These are phyloP conservation scores for Euphorbia celastroides DNA, from an alignment of 441 rosid genomes.

Conservation along the genomic window DNA sequence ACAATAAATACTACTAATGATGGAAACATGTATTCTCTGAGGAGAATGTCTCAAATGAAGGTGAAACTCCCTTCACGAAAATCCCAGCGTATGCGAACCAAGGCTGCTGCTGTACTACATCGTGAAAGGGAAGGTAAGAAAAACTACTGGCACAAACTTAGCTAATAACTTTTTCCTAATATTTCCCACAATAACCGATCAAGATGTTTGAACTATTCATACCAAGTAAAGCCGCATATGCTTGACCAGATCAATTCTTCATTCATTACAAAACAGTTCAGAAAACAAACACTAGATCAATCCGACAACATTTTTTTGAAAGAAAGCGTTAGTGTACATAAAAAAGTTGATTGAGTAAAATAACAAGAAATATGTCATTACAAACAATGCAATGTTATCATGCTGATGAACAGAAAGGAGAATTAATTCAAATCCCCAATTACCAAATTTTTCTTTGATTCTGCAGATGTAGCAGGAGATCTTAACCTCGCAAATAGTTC, in stretches of 20 bases:
- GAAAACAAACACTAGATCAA: not conserved
- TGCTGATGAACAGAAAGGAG: not conserved
- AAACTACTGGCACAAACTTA: not conserved
- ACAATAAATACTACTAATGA: not conserved
- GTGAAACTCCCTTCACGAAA: not conserved
- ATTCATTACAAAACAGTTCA: not conserved
- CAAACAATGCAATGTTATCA: not conserved
- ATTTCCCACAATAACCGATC: not conserved
- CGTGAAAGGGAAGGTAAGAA: not conserved
- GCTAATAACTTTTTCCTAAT: not conserved
- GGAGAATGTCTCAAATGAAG: not conserved
- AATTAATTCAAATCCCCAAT: conserved; percentile 12
- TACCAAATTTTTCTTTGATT: conserved; percentile 97
- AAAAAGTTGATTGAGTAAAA: not conserved
- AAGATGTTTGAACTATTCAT: not conserved
- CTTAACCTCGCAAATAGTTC: conserved; percentile 85
- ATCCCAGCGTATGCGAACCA: not conserved
- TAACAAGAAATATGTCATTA: not conserved
- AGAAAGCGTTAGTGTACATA: not conserved
- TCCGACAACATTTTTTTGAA: not conserved
- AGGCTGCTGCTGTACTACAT: not conserved
- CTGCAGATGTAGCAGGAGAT: conserved; percentile 59
- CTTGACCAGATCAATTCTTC: not conserved
- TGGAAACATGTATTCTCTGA: too few relatives aligned
- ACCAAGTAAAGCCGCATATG: not conserved